A percentile compares a stretch with the other conserved stretches of the same genome.
phyloP scores from a whole-genome alignment of 129 eudicot genomes.

The Tanacetum coccineum region DNA sequence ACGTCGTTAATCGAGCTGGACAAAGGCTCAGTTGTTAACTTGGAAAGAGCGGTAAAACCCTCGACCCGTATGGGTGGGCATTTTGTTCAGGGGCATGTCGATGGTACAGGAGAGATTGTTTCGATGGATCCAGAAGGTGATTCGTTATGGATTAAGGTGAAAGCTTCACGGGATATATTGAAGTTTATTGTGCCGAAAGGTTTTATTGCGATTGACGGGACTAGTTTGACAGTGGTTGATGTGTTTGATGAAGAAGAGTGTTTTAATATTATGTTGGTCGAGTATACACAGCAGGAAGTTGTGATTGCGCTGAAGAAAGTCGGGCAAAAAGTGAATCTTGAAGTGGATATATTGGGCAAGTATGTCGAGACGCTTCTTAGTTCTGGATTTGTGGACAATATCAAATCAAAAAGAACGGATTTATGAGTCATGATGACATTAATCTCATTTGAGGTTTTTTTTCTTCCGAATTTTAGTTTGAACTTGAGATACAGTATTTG shows the following conservation, averaged over 20 bases:
- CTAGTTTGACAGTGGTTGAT: constrained; percentile 87
- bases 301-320: constrained; percentile 80
- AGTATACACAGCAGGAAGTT: constrained; percentile 83
- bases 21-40: constrained; percentile 60
- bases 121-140: constrained; percentile 57
- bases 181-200: constrained; percentile 90
- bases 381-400: constrained; percentile 57
- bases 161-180: constrained; percentile 59
- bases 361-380: constrained; percentile 81
- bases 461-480: constrained; percentile 1
- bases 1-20: constrained; percentile 59
- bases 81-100: constrained; percentile 97
- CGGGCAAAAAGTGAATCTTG: constrained; percentile 91
- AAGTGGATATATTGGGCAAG: constrained; percentile 91
- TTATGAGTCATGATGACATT: background rate
- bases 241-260: constrained; percentile 80
- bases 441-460: background rate
- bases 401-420: constrained; percentile 26
- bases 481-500: background rate
- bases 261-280: constrained; percentile 87
- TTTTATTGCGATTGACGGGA: constrained; percentile 83
- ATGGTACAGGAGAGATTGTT: constrained; percentile 86
- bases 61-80: constrained; percentile 92
- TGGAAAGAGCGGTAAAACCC: constrained; percentile 80
- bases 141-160: constrained; percentile 91